These are phyloP conservation scores for Geotrichum cucujoidarum DNA, from an alignment of 1,139 yeast species.

Conservation along the genomic window DNA sequence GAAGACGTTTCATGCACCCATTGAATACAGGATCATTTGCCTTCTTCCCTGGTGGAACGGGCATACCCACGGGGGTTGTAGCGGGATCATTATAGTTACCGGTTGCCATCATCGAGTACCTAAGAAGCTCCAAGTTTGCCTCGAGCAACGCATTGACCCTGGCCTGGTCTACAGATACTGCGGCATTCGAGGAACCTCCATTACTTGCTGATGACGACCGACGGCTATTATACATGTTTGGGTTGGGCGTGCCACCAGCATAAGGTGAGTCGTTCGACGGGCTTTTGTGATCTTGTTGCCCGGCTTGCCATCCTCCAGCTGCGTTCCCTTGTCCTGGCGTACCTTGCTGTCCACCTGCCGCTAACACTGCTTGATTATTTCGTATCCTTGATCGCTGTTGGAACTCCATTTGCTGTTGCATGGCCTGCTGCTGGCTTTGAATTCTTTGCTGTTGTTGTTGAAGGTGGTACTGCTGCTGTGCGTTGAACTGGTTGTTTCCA, in stretches of 20 bases:
- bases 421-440: conserved; percentile 19
- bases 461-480: conserved; percentile 20
- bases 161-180: conserved; percentile 25
- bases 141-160: conserved; percentile 31
- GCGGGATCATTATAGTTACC: conserved; percentile 18
- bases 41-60: not conserved
- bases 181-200: not conserved
- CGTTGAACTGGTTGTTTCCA: conserved; percentile 10
- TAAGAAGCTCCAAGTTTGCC: conserved; percentile 35
- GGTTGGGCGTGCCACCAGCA: not conserved
- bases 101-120: conserved; percentile 27
- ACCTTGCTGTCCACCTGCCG: not conserved
- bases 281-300: not conserved
- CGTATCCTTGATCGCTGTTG: conserved; percentile 6
- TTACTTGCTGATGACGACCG: not conserved
- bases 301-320: not conserved
- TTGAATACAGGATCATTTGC: conserved; percentile 24
- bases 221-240: not conserved
- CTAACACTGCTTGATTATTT: conserved; percentile 1
- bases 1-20: conserved; percentile 34
- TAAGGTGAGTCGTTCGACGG: not conserved
- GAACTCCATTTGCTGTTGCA: conserved; percentile 5
- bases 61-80: not conserved
- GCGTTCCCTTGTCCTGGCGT: not conserved
- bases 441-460: conserved; percentile 20